Base-by-base conservation (phyloP, 306 rosid genomes). In the Cicer yamashitae region DNA sequence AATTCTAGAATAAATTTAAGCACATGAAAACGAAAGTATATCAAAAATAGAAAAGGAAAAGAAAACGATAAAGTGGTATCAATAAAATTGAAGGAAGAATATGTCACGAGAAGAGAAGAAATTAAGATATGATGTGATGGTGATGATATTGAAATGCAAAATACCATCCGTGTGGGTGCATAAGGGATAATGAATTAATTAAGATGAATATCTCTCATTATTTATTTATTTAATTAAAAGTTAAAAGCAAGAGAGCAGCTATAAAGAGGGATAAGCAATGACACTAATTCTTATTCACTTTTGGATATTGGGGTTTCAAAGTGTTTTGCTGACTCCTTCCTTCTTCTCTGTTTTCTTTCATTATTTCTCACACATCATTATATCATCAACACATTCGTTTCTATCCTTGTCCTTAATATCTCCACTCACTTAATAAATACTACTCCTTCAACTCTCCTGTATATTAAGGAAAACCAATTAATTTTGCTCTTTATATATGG, bases 401-500 rank as follows among this genome's bases (percentile, higher is more conserved):
- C 25, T 22, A 25, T 25, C 30, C 3, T 2, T 25, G 30, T 2
- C 3, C 30, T 25, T 25, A 2, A 25, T 25, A 25, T 22, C 34
- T 25, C 3, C 3, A 25, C 34, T 2, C 34, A 25, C 34, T 25
- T 25, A 25, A 25, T 25, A 25, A 3, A 3, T 25, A 25, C 34
- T 30, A 30, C 25, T 22, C 20, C 11, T 30, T 30, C 34, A 30
- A 20, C 6, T 12, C 6, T 14, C 37, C 46, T 39, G 1, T 39
- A 1, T 34, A 22, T 10, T 37, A 54, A 11, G 2, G 1, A 17
- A 51, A 14, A 38, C 0, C 34, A 44, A 37, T 14, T 3, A 25
- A 25, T 56, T 76, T 73, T 68, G 38, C 73, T 56, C 2, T 54
- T 39, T 13, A 30, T 30, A 30, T 30, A 88, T 84, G 93, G 94